phyloP scores from a whole-genome alignment of 148 eudicot species.

The Cornus kousa region DNA sequence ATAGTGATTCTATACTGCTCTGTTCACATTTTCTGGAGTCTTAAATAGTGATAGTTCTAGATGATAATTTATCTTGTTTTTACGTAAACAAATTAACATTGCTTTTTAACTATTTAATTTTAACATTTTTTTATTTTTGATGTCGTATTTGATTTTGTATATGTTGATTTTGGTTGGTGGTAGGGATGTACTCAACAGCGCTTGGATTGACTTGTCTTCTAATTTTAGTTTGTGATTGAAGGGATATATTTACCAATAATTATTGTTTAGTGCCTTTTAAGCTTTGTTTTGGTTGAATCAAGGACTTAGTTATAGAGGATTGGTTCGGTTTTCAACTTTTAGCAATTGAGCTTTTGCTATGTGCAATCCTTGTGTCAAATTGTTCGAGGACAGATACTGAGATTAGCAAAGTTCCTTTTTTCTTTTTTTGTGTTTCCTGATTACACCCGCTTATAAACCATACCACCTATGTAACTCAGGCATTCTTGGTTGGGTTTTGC shows the following conservation, averaged over 20 bases:
- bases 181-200: background rate
- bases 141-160: background rate
- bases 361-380: background rate
- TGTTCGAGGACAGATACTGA: background rate
- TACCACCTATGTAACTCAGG: slow-evolving; percentile 12
- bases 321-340: background rate
- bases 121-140: background rate
- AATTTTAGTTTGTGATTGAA: background rate
- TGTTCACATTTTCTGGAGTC: background rate
- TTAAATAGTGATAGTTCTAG: background rate
- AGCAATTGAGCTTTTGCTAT: background rate
- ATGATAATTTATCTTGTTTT: background rate
- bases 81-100: no score
- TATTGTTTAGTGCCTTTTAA: background rate
- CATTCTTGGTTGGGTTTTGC: slow-evolving; percentile 17
- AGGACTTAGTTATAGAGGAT: background rate
- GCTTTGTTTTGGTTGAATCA: slow-evolving; percentile 4
- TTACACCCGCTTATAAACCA: background rate
- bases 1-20: no score
- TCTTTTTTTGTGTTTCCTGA: background rate
- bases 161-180: background rate
- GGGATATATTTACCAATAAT: background rate
- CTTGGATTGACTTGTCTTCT: background rate
- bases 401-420: no score
- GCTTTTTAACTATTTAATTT: no score